A percentile compares a stretch with the other conserved stretches of the same genome.
Conservation (phyloP, 768 basidiomycete species). For the Ephemerocybe angulata region DNA sequence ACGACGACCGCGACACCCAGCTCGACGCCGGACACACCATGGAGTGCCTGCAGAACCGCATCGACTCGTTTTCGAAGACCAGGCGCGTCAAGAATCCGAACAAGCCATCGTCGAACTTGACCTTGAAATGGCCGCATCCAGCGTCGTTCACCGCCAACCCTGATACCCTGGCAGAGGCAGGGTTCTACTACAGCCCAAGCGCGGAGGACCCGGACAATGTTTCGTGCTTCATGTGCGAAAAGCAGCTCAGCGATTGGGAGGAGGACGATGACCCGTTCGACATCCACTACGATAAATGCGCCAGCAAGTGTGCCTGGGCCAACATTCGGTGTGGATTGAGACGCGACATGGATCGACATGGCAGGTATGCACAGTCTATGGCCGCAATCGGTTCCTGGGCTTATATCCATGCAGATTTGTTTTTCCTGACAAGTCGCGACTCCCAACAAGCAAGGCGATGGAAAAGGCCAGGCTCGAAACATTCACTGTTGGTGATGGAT, state of each 20-base stretch:
- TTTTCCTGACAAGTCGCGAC: slow-evolving; percentile 54
- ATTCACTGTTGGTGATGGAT: slow-evolving; percentile 50
- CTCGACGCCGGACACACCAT: slow-evolving; percentile 28
- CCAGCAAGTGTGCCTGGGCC: slow-evolving; percentile 73
- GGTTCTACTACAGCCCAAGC: slow-evolving; percentile 80
- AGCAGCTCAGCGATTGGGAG: slow-evolving; percentile 84
- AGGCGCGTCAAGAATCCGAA: slow-evolving; percentile 56
- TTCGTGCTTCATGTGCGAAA: slow-evolving; percentile 79
- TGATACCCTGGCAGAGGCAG: slow-evolving; percentile 75
- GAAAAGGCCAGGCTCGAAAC: slow-evolving; percentile 71
- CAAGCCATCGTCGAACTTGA: slow-evolving; percentile 43
- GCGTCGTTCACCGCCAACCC: slow-evolving; percentile 64
- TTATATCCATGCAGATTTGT: slow-evolving; percentile 43
- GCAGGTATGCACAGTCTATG: slow-evolving; percentile 37
- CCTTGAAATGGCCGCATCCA: slow-evolving; percentile 77
- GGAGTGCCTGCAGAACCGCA: slow-evolving; percentile 53
- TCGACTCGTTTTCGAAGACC: slow-evolving; percentile 66
- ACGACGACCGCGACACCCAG: not conserved
- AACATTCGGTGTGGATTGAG: slow-evolving; percentile 67
- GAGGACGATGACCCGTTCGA: slow-evolving; percentile 79
- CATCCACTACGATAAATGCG: slow-evolving; percentile 75
- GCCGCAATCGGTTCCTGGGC: not conserved
- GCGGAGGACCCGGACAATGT: slow-evolving; percentile 70
- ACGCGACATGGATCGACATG: slow-evolving; percentile 53
- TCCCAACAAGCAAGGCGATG: slow-evolving; percentile 67